Percentiles rank a stretch among this genome's conserved stretches.
These are phyloP conservation scores for Sonneratia alba DNA, from an alignment of 345 rosid genomes.

Conservation along the genomic window DNA sequence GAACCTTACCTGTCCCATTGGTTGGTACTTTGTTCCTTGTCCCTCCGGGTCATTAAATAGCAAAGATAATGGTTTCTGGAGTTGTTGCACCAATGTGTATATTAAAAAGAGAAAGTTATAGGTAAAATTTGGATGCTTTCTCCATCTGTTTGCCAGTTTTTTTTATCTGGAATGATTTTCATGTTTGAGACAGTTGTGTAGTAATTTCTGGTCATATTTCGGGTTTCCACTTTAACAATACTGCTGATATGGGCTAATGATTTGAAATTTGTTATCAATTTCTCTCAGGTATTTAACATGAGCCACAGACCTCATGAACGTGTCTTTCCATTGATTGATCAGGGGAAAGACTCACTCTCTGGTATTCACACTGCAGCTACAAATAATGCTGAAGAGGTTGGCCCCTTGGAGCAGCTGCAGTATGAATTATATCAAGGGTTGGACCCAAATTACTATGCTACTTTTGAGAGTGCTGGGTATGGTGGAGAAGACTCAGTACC, in stretches of 20 bases:
- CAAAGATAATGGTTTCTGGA: too few relatives aligned
- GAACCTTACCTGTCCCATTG: background rate
- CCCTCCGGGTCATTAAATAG: too few relatives aligned
- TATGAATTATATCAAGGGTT: conserved; percentile 63
- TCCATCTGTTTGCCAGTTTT: background rate
- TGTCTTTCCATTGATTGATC: conserved; percentile 37
- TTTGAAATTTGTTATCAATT: background rate
- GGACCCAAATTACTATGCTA: conserved; percentile 46
- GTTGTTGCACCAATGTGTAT: too few relatives aligned
- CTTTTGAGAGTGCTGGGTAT: conserved; percentile 33
- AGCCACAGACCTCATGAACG: conserved; percentile 54
- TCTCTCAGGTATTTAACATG: conserved; percentile 41
- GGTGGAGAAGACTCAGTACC: conserved; percentile 45
- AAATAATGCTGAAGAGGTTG: conserved; percentile 35
- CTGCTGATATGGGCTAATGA: background rate
- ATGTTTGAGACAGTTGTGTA: background rate
- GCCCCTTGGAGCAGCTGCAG: conserved; percentile 49
- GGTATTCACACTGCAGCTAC: conserved; percentile 19
- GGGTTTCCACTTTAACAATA: background rate
- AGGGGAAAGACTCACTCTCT: conserved; percentile 43
- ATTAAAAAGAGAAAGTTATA: background rate
- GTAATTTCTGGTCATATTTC: background rate
- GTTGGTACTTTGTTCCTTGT: too few relatives aligned
- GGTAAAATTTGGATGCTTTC: background rate
- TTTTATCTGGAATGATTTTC: background rate